Conservation (phyloP, 1,284 basidiomycete genomes). For the Microbotryum saponariae region DNA sequence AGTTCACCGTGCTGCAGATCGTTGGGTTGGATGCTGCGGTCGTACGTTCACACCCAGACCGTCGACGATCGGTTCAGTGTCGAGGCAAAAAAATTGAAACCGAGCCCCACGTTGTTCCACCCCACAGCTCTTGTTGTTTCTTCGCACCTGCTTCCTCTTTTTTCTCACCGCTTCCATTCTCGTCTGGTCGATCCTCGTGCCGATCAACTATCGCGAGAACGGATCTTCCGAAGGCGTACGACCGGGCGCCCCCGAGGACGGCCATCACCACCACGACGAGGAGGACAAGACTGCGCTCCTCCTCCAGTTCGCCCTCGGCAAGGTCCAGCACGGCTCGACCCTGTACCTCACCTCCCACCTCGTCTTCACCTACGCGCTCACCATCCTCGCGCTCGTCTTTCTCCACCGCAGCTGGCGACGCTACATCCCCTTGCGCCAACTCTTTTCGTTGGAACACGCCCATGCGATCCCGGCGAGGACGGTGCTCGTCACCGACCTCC, state of each 20-base stretch:
- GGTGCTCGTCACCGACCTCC: slow-evolving; percentile 76
- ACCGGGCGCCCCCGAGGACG: slow-evolving; percentile 42
- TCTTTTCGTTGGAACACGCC: slow-evolving; percentile 86
- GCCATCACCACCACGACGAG: slow-evolving; percentile 41
- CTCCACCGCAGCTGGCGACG: slow-evolving; percentile 81
- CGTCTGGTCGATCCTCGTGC: slow-evolving; percentile 73
- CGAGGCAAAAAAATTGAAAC: neutral
- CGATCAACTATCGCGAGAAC: slow-evolving; percentile 70
- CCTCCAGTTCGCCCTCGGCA: slow-evolving; percentile 9
- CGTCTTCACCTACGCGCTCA: slow-evolving; percentile 87
- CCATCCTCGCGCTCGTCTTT: slow-evolving; percentile 71
- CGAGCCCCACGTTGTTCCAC: neutral
- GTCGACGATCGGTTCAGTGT: neutral
- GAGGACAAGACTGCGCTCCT: slow-evolving; percentile 4
- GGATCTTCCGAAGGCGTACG: slow-evolving; percentile 52
- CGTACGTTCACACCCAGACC: slow-evolving; percentile 48
- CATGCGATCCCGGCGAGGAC: slow-evolving; percentile 90
- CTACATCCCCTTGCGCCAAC: slow-evolving; percentile 72
- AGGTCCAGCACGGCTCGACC: slow-evolving; percentile 39
- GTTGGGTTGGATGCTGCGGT: slow-evolving; percentile 94
- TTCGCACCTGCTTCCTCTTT: slow-evolving; percentile 87
- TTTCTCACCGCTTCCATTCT: slow-evolving; percentile 66
- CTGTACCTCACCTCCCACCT: slow-evolving; percentile 57
- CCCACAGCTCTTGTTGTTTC: slow-evolving; percentile 76
- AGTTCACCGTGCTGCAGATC: slow-evolving; percentile 90